Base-by-base conservation (phyloP, 306 rosid genomes). In the Mimosa pudica region DNA sequence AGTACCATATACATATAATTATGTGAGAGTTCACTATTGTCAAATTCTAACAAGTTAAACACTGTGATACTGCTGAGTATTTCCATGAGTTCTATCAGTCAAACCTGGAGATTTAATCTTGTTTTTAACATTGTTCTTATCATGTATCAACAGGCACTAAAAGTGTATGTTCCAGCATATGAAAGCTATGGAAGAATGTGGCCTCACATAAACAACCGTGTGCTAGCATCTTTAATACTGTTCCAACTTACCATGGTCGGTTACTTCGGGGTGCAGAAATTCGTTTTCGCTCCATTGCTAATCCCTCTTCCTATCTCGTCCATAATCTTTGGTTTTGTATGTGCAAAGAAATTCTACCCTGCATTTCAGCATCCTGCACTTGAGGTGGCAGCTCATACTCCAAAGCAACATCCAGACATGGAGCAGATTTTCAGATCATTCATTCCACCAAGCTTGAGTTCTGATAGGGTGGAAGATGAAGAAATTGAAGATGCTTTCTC, bases 171-270 rank as follows among this genome's bases (percentile, higher is more conserved):
- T 78, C 98, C 99, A 57, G n/a, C 92, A 1, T 96, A 88, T 62
- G 99, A 93, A 85, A 91, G 96, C 68, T 80, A 96, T 74, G 98
- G 99, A 81, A 96, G 88, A 85, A 84, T 96, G 86, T 96, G 99
- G 99, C 99, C 99, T 0, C 99, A 96, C 92, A 77, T 96, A 36
- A 63, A 71, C 75, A 72, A 71, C 70, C 96, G 98, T 10, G 62
- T 96, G 33, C 69, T 96, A 5, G 98, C 98, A 62, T 10, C 99
- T 74, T 84, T 96, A 80, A 48, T 93, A 38, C 13, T 96, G 17
- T 93, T 81, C 89, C 99, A 96, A 81, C 66, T 93, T 55, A 91
- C 98, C 66, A 93, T 93, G 99, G 0, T 88, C 41, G 99, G 99
- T 47, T 96, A 88, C 92, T 89, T 93, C 17, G 84, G 79, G 65